Base-by-base conservation (phyloP, 176 grass and related monocot genomes). In the Thinopyrum elongatum region DNA sequence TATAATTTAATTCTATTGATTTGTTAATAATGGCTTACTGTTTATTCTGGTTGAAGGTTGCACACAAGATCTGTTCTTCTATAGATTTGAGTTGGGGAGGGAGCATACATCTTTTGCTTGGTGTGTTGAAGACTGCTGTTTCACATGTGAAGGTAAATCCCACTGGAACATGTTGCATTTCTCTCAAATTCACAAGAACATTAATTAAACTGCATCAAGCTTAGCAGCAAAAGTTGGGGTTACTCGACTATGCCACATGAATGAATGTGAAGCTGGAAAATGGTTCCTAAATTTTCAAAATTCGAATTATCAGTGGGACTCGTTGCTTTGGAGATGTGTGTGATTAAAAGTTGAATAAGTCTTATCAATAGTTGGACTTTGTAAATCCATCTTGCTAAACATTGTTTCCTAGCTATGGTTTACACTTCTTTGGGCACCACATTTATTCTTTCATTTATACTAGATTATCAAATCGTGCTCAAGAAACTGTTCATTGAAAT, bases 51-150 rank as follows among this genome's bases (percentile, higher is more conserved):
- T 60, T 70, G 42, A 87, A 97, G 95, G 80, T 92, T 86, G 85
- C 82, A 79, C 42, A 70, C 66, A 90, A 87, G 51, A 86, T 95
- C 36, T 88, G 89, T 81, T 91, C 85, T 67, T 88, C 80, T 55
- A 69, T 95, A 15, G 90, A 93, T 86, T 51, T 91, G 47, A 79
- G 76, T 25, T 93, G 90, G 84, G 87, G 5, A 71, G 90, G 86
- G 76, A 87, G 87, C 84, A 58, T 57, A 39, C 28, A 47, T 3
- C 70, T 97, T 87, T 85, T 95, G 31, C 84, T 90, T 21, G 70
- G 66, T 14, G 35, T 95, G 30, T 59, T 13, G 44, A 46, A 46
- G 44, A 46, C 91, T 38, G 81, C 85, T 80, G 41, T 86, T 75
- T 11, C 60, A 82, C 64, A 30, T 83, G 71, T 79, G 72, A 88